Evolutionary conservation across 78 protist species (phyloP), one percentile per base, ranked within the genome.

Genomic region (Pigoraptor vietnamica): DNA sequence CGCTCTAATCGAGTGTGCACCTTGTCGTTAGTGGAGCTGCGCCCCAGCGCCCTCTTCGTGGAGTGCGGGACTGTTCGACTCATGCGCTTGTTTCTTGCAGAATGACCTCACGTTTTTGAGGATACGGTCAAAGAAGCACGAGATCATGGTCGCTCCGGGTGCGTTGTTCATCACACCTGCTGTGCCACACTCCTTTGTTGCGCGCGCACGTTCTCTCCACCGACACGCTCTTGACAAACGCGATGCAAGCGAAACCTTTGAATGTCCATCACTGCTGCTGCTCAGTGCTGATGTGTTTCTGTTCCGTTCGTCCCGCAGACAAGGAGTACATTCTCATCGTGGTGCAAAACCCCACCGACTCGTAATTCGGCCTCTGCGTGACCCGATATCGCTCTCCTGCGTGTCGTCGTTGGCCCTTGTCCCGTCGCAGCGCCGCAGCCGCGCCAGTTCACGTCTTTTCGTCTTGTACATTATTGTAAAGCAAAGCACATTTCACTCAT

Each of bases 81-180:
- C 9, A 24, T 6, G 33, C 9, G n/a, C n/a, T n/a, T n/a, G n/a
- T n/a, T n/a, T n/a, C n/a, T n/a, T n/a, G n/a, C 89, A 92, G 86
- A 94, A 97, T 56, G 97, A 95, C 81, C 90, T 97, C 33, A 95
- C 95, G 34, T 95, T 97, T 83, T n/a, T 97, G n/a, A 91, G 98
- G 0, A 40, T 95, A 1, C 93, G 98, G 2, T 87, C 96, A 21
- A 95, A 93, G 92, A 95, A 95, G 90, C 89, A 95, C 88, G 98
- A 97, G 92, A 97, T 95, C 39, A 92, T 97, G 97, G 94, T 96
- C 0, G 95, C 97, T 1, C 95, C 96, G 0, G 95, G 91, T 93
- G 81, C 0, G 91, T 39, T 48, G 39, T 88, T 21, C 14, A 37
- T 32, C 23, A 25, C n/a, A 25, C 9, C 1, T 14, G 21, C n/a